Conservation (phyloP, 768 basidiomycete genomes). For the Lactifluus rugatus region DNA sequence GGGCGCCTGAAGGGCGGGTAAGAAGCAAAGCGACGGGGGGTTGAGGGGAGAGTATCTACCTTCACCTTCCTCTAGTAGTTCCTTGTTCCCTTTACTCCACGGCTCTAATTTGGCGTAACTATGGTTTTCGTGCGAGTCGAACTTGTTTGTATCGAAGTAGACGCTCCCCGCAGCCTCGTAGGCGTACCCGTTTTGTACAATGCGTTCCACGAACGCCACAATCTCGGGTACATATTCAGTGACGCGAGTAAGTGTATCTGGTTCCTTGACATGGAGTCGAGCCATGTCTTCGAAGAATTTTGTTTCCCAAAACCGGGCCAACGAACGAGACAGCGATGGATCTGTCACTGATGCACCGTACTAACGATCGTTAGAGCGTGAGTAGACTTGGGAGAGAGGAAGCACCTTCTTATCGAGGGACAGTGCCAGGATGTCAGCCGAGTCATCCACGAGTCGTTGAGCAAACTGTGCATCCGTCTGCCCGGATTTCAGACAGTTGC, state of each 20-base stretch:
- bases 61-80: conserved; percentile 86
- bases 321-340: conserved; percentile 70
- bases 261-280: conserved; percentile 74
- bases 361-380: conserved; percentile 31
- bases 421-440: conserved; percentile 66
- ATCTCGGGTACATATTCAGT: conserved; percentile 97
- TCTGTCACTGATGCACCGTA: conserved; percentile 74
- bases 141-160: conserved; percentile 82
- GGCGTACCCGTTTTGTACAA: conserved; percentile 78
- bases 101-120: conserved; percentile 92
- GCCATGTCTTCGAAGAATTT: conserved; percentile 90
- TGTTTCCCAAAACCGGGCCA: conserved; percentile 82
- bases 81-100: conserved; percentile 90
- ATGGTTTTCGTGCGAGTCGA: conserved; percentile 69
- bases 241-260: conserved; percentile 88
- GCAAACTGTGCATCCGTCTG: conserved; percentile 37
- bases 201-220: conserved; percentile 75
- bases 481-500: conserved; percentile 33
- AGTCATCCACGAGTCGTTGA: conserved; percentile 54
- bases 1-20: conserved; percentile 36
- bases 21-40: background rate
- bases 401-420: conserved; percentile 67
- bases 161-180: conserved; percentile 74
- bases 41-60: conserved; percentile 34
- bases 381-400: conserved; percentile 1